These are phyloP conservation scores for Mallotus nudiflorus DNA, from an alignment of 345 rosid species.

Conservation along the genomic window DNA sequence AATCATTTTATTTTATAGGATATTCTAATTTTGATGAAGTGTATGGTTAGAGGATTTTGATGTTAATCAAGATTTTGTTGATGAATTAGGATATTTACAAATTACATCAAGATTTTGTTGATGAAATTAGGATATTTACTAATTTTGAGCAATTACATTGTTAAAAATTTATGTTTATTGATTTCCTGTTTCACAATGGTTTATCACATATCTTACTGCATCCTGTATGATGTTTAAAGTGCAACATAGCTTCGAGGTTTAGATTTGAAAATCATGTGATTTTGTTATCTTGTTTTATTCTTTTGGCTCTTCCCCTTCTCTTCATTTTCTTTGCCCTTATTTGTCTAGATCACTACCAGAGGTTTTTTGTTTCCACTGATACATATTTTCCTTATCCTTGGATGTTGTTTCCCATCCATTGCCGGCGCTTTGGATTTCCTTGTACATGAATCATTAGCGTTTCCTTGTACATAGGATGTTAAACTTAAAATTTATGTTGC, in stretches of 20 bases:
- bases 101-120: too few relatives aligned
- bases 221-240: too few relatives aligned
- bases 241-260: too few relatives aligned
- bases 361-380: not conserved
- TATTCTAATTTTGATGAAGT: not conserved
- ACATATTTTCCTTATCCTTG: not conserved
- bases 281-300: not conserved
- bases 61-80: not conserved
- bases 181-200: not conserved
- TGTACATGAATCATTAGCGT: not conserved
- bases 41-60: not conserved
- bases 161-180: not conserved
- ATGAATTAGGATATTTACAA: not conserved
- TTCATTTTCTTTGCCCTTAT: not conserved
- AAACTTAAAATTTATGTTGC: slow-evolving; percentile 29
- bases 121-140: not conserved
- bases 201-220: not conserved
- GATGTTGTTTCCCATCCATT: not conserved
- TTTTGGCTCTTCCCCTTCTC: not conserved
- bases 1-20: not conserved
- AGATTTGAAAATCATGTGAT: too few relatives aligned
- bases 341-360: not conserved
- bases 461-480: slow-evolving; percentile 2
- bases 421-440: not conserved
- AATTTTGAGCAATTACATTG: not conserved